Evolutionary conservation across 495 filamentous ascomycete species (phyloP), one percentile per base, ranked within the genome.

Genomic region (Aspergillus taichungensis): DNA sequence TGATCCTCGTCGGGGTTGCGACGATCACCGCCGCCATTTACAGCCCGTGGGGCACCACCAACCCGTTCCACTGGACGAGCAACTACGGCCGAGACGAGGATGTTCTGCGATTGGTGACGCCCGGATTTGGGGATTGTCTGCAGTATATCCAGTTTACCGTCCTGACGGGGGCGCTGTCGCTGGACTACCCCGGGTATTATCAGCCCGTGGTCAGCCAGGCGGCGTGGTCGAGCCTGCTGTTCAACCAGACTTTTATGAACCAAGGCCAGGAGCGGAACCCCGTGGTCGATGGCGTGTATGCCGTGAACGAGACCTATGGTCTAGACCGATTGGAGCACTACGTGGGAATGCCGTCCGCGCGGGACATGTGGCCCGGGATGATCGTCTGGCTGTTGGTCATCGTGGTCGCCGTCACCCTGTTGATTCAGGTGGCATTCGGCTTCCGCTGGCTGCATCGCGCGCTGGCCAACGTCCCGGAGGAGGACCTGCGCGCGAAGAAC

Each of bases 71-170:
- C 43, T 98, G 90, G 87, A 89, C 87, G 13, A 94, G 87, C 59
- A 97, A 97, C 57, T 96, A 90, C 60, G 94, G 92, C 28, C 81
- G 90, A 53, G 94, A 98, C 51, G 84, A 87, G 36, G 92, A 98
- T 61, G 73, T 96, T 45, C 72, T 98, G 34, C 84, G 92, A 29
- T 69, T 97, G 30, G 88, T 98, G 13, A 98, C 92, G 6, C 92
- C 92, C 10, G 92, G 92, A 0, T 98, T 98, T 60, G 89, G 87
- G 8, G 92, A 98, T 53, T 98, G 92, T 61, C 77, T 98, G 29
- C 90, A 98, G 64, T 98, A 97, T 59, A 83, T 98, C 29, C 92
- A 98, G 57, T 97, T 94, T 51, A 75, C 90, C 39, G 85, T 90
- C 13, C 73, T 98, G 30, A 88, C 90, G 0, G 94, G 94, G 1